These are phyloP conservation scores for Trametes meyenii DNA, from an alignment of 768 basidiomycete species.

Conservation along the genomic window DNA sequence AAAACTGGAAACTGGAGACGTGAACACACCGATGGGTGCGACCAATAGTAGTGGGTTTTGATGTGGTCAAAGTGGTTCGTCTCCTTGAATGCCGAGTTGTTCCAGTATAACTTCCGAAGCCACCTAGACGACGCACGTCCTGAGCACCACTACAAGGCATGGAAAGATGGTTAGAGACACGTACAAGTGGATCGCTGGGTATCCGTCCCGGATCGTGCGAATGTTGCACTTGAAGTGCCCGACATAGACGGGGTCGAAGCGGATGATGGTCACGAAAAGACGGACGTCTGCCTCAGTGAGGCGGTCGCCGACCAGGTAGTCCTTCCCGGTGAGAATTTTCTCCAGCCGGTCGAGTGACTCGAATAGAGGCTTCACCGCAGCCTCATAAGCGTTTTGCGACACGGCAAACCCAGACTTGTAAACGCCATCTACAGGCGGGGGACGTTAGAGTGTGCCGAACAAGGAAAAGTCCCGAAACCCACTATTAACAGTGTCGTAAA, in stretches of 20 bases:
- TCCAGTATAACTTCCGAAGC: conserved; percentile 92
- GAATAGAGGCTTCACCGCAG: conserved; percentile 74
- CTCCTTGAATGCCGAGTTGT: conserved; percentile 80
- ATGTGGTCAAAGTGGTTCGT: conserved; percentile 91
- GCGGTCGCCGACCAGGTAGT: conserved; percentile 79
- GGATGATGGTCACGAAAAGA: conserved; percentile 90
- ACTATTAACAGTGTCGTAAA: conserved; percentile 87
- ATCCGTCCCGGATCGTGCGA: conserved; percentile 81
- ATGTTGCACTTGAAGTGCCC: conserved; percentile 95
- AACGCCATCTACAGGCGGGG: conserved; percentile 62
- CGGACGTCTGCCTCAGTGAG: conserved; percentile 87
- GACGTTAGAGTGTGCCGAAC: not conserved
- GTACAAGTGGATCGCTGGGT: conserved; percentile 79
- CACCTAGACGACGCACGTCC: conserved; percentile 48
- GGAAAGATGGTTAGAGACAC: too few species aligned
- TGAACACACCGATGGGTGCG: conserved; percentile 45
- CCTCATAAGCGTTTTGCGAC: conserved; percentile 78
- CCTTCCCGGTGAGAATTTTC: conserved; percentile 70
- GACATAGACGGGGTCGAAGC: conserved; percentile 92
- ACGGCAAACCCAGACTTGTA: conserved; percentile 91
- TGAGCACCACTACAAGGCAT: too few species aligned
- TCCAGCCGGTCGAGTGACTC: conserved; percentile 82
- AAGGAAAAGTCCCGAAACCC: conserved; percentile 27
- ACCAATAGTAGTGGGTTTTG: conserved; percentile 76
- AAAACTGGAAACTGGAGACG: not conserved